Conservation (phyloP, 257 asterid genomes). For the Solanum corneliomulleri region DNA sequence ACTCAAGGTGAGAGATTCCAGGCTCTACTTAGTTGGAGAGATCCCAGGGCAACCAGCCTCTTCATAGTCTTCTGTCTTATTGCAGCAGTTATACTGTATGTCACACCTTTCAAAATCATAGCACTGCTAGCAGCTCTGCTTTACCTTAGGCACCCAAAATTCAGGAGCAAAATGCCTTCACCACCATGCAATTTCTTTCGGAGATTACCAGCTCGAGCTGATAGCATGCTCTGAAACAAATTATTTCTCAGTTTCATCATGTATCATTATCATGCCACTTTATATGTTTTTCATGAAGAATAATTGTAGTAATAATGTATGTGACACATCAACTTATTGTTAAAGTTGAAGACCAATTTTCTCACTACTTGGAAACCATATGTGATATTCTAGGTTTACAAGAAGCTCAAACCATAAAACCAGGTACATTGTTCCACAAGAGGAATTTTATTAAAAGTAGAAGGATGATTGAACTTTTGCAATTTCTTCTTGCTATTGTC, state of each 20-base stretch:
- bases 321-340: neutral
- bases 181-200: constrained; percentile 28
- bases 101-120: constrained; percentile 21
- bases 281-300: neutral
- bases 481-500: neutral
- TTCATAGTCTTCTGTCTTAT: constrained; percentile 24
- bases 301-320: neutral
- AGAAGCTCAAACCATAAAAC: neutral
- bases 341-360: neutral
- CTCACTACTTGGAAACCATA: neutral
- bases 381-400: neutral
- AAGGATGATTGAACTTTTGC: neutral
- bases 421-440: neutral
- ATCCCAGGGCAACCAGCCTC: constrained; percentile 33
- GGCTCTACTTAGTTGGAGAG: constrained; percentile 34
- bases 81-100: constrained; percentile 21
- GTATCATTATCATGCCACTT: neutral
- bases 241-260: neutral
- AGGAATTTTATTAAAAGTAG: neutral
- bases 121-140: constrained; percentile 13
- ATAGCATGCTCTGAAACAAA: constrained; percentile 19
- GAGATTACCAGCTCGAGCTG: constrained; percentile 35
- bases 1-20: constrained; percentile 4
- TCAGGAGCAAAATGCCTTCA: constrained; percentile 36
- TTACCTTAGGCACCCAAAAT: constrained; percentile 26